A percentile compares a stretch with the other conserved stretches of the same genome.
Conservation (phyloP, 345 rosid genomes). For the Arabis hirsuta region DNA sequence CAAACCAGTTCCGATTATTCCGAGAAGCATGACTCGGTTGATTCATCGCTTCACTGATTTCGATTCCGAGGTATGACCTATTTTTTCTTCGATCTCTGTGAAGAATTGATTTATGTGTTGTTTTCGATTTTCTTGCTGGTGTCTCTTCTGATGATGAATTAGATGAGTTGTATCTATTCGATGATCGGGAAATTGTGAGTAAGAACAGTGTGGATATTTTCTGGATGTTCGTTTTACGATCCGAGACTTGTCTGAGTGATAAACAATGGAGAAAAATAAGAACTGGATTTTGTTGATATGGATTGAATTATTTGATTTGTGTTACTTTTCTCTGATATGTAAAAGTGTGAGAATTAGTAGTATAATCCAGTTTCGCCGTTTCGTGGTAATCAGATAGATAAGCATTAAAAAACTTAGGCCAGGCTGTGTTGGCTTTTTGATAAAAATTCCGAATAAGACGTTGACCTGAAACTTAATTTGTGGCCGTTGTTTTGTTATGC, state of each 20-base stretch:
- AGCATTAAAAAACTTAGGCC: not conserved
- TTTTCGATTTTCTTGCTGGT: slow-evolving; percentile 8
- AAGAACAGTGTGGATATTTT: not conserved
- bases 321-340: not conserved
- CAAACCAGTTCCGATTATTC: not conserved
- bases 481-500: slow-evolving; percentile 39
- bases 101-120: slow-evolving; percentile 7
- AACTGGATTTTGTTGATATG: slow-evolving; percentile 4
- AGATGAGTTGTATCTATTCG: not conserved
- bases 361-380: not conserved
- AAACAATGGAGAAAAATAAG: not conserved
- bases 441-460: slow-evolving; percentile 30
- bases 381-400: slow-evolving; percentile 11
- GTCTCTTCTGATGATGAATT: slow-evolving; percentile 15
- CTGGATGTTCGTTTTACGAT: slow-evolving; percentile 6
- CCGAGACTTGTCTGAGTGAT: not conserved
- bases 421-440: slow-evolving; percentile 23
- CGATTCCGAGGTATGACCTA: slow-evolving; percentile 8
- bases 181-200: slow-evolving; percentile 11
- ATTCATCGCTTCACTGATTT: slow-evolving; percentile 17
- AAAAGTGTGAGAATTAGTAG: slow-evolving; percentile 1
- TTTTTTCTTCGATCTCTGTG: slow-evolving; percentile 5
- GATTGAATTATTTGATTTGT: not conserved
- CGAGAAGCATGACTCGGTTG: slow-evolving; percentile 8
- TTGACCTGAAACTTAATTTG: slow-evolving; percentile 37